Evolutionary conservation across 805 yeast genomes (phyloP), one percentile per base, ranked within the genome.

Genomic region (Priceomyces haplophilus): DNA sequence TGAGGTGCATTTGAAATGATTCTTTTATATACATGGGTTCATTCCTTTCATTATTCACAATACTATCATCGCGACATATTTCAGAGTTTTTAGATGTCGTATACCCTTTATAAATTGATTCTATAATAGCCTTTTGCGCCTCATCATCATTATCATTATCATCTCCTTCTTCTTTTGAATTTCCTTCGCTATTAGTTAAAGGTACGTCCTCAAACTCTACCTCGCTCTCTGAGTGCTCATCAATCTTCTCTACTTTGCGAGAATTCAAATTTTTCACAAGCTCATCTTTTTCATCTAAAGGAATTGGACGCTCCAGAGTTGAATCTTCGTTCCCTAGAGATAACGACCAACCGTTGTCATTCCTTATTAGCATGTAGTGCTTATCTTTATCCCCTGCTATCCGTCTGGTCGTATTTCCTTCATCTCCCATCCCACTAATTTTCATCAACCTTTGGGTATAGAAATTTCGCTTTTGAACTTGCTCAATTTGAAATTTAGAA

Each of bases 391-490:
- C 96, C 31, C 97, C 87, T 0, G 96, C 89, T 3, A 93, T 79
- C 40, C 97, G 72, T 43, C 78, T 64, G 7, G 75, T 67, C 0
- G 72, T 61, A 41, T 65, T 72, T 4, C 73, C 69, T 11, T 72
- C 77, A 33, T 72, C 80, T 29, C 83, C 85, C 80, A 87, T 74
- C 0, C 97, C 98, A 7, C 87, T 78, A 0, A 85, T 80, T 49
- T 82, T 82, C 87, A 93, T 83, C 30, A 93, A 69, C 49, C 80
- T 76, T 62, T 93, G 98, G 0, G 99, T 91, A 51, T 85, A 82
- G 57, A 79, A 89, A 60, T 93, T 93, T 47, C 99, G 74, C 59
- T 88, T 88, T 51, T 88, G 85, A 1, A 93, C 98, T 78, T 91
- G 86, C 52, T 86, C 82, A 47, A 93, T 87, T 61, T 93, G 99